Base-by-base conservation (phyloP, 768 basidiomycete genomes). In the Clavaria fumosa region DNA sequence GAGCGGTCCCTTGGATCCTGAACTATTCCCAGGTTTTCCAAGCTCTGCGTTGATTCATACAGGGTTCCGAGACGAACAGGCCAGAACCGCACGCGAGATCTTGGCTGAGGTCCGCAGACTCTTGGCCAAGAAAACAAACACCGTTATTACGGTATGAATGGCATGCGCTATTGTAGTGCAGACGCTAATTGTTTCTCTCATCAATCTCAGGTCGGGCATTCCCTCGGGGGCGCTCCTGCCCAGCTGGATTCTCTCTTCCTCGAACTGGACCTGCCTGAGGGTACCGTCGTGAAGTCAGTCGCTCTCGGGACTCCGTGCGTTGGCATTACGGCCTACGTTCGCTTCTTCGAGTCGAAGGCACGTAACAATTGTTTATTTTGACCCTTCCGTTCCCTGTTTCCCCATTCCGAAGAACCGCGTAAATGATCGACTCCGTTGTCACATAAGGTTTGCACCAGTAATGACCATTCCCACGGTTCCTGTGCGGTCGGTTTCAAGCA, bases 401-500 rank as follows among this genome's bases (percentile, higher is more conserved):
- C 1, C 53, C 62, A 40, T 59, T 62, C 43, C 56, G 46, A 39
- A 59, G 60, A 12, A 55, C 64, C 11, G 64, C 64, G 43, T 64
- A 67, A 40, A 38, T 59, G 46, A 50, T 50, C 37, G 66, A 71
- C 46, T 41, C 61, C 20, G 55, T 78, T 30, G n/a, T n/a, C n/a
- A n/a, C n/a, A n/a, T n/a, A n/a, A n/a, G n/a, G n/a, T n/a, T n/a
- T n/a, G n/a, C n/a, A n/a, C n/a, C n/a, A n/a, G n/a, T n/a, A n/a
- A n/a, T n/a, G n/a, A n/a, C n/a, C n/a, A n/a, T n/a, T n/a, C 75
- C 77, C 17, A 75, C 70, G 41, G 59, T 77, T 5, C 75, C 75
- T 5, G 66, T 62, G 2, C 56, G 61, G 14, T 74, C 42, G 67
- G 66, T 34, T 71, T 61, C 50, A 31, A 46, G 14, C 64, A 67